Conservation (phyloP, 75 land plant species). For the Cryptomeria japonica region DNA sequence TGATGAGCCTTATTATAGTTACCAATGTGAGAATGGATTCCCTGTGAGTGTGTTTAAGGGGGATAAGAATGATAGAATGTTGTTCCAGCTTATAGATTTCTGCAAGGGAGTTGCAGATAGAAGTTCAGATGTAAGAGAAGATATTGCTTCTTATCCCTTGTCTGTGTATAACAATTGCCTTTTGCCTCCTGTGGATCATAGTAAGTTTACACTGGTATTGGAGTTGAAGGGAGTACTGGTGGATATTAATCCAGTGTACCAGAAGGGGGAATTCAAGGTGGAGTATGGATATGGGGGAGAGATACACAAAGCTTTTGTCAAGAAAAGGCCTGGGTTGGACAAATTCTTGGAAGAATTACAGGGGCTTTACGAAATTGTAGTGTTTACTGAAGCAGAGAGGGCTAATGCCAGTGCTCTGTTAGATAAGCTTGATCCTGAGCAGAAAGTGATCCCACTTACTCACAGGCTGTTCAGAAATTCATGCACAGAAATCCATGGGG, state of each 20-base stretch:
- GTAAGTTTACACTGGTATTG: no score
- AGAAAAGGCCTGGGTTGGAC: background rate
- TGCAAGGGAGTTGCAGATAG: background rate
- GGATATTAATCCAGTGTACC: no score
- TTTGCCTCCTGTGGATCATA: no score
- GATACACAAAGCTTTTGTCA: background rate
- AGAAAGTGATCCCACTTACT: background rate
- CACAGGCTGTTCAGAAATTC: constrained; percentile 34
- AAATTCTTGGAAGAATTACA: background rate
- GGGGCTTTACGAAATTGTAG: constrained; percentile 26
- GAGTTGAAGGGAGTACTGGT: no score
- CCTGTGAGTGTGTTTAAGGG: constrained; percentile 28
- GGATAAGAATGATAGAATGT: constrained; percentile 23
- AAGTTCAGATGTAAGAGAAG: no score
- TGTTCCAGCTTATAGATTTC: background rate
- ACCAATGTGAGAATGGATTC: constrained; percentile 30
- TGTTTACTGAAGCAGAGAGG: constrained; percentile 25
- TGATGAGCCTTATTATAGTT: constrained; percentile 28
- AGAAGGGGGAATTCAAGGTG: no score
- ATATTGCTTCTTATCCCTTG: no score
- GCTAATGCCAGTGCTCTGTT: constrained; percentile 28
- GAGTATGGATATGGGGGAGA: no score
- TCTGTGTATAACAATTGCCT: no score
- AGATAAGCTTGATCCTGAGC: constrained; percentile 21
- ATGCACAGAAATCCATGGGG: background rate